Percentiles rank a stretch among this genome's conserved stretches.
Evolutionary conservation across 2,329 filamentous ascomycete species (phyloP).

Genomic region (Septoria petroselini): DNA sequence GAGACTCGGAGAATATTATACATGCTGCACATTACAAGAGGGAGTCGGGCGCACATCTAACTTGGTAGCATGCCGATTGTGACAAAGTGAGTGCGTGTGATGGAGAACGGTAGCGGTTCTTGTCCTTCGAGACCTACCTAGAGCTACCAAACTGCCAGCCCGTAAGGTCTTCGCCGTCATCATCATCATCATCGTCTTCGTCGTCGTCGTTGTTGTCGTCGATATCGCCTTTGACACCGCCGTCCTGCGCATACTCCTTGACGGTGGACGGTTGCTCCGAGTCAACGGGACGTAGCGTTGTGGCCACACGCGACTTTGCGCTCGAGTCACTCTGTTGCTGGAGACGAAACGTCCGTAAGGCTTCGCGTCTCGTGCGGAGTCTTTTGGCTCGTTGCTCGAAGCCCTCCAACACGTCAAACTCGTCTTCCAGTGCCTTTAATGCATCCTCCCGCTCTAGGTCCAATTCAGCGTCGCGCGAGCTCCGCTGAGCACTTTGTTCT

Average conservation of each 20-base stretch:
- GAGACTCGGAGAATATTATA: too few species aligned
- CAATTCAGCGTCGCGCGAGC: conserved; percentile 44
- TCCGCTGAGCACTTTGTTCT: conserved; percentile 45
- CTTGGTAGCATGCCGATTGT: too few species aligned
- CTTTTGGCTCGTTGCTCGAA: conserved; percentile 47
- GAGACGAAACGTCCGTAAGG: conserved; percentile 32
- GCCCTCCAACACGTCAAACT: conserved; percentile 52
- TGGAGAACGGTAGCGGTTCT: not conserved
- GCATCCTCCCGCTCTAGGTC: conserved; percentile 51
- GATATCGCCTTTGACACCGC: not conserved
- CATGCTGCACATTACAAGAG: too few species aligned
- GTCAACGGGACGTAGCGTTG: not conserved
- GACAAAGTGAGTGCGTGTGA: too few species aligned
- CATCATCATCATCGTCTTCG: conserved; percentile 17
- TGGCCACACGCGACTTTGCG: not conserved
- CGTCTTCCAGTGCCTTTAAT: conserved; percentile 44
- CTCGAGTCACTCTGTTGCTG: not conserved
- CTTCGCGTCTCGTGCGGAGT: conserved; percentile 48
- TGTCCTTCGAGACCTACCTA: not conserved
- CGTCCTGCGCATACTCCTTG: not conserved
- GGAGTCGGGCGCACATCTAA: too few species aligned
- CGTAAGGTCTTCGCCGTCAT: conserved; percentile 25
- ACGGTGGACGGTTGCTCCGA: not conserved
- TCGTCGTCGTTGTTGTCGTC: conserved; percentile 2
- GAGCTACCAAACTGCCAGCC: conserved; percentile 22